Evolutionary conservation across 2,329 filamentous ascomycete species (phyloP).

Genomic region (Monilinia fructigena): DNA sequence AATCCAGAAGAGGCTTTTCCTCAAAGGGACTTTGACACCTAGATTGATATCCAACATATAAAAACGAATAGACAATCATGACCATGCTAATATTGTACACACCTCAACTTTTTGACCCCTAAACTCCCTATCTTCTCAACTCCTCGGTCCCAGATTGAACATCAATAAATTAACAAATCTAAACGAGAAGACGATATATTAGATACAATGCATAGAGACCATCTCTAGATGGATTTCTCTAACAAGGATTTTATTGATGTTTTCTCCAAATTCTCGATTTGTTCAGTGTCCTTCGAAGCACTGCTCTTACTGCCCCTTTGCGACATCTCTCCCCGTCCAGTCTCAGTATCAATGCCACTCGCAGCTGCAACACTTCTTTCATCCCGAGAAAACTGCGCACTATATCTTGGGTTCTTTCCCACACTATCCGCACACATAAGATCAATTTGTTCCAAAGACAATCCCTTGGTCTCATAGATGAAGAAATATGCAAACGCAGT

Average conservation of each 20-base stretch:
- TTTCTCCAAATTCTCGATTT: not conserved
- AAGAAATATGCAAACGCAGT: slow-evolving; percentile 56
- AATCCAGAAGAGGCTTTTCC: too few species aligned
- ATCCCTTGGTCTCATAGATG: slow-evolving; percentile 67
- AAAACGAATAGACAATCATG: not conserved
- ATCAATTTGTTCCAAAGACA: slow-evolving; percentile 70
- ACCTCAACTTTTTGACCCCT: too few species aligned
- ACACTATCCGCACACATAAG: slow-evolving; percentile 47
- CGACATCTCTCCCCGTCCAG: not conserved
- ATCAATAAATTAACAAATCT: not conserved
- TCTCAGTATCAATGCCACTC: not conserved
- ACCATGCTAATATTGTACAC: not conserved
- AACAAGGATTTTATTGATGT: too few species aligned
- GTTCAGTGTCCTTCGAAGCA: not conserved
- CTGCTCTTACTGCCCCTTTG: not conserved
- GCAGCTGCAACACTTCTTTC: not conserved
- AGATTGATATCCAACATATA: too few species aligned
- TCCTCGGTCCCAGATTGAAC: not conserved
- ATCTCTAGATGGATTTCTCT: not conserved
- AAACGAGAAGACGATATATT: not conserved
- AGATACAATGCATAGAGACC: not conserved
- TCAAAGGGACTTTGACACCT: too few species aligned
- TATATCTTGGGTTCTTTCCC: not conserved
- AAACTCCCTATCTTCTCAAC: not conserved
- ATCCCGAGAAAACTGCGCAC: not conserved